phyloP scores from a whole-genome alignment of 768 basidiomycete genomes.

The Mycena galopus region DNA sequence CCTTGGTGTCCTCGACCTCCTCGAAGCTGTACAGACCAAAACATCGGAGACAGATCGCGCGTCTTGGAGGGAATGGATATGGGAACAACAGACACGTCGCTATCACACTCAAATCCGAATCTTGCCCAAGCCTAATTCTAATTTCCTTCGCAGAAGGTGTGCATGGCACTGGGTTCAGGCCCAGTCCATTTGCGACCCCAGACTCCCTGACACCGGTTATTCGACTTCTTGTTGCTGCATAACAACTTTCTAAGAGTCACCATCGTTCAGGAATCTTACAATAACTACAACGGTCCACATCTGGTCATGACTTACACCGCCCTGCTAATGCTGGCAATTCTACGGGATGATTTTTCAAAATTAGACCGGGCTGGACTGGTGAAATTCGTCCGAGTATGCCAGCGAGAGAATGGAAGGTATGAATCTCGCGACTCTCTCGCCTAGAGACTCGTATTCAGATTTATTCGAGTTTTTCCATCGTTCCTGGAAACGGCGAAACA shows the following conservation, averaged over 20 bases:
- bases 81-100: conserved; percentile 83
- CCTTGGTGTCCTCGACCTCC: conserved; percentile 85
- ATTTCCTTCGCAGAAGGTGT: conserved; percentile 58
- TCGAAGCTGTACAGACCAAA: conserved; percentile 64
- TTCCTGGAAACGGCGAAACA: conserved; percentile 76
- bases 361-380: conserved; percentile 80
- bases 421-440: conserved; percentile 26
- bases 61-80: conserved; percentile 87
- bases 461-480: conserved; percentile 73
- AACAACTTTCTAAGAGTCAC: not conserved
- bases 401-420: conserved; percentile 88
- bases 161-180: conserved; percentile 78
- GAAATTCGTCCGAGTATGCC: conserved; percentile 77
- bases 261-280: conserved; percentile 49
- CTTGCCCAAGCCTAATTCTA: conserved; percentile 9
- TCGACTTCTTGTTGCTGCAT: conserved; percentile 8
- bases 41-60: conserved; percentile 66
- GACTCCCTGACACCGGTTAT: conserved; percentile 34
- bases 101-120: conserved; percentile 5
- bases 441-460: conserved; percentile 2
- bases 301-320: conserved; percentile 96
- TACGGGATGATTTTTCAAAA: conserved; percentile 85
- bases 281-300: conserved; percentile 78
- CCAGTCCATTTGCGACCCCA: conserved; percentile 78
- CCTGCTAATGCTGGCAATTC: conserved; percentile 82